These are phyloP conservation scores for Chytriomyces sp. DNA, from an alignment of 192 early-diverging fungal genomes.

Conservation along the genomic window DNA sequence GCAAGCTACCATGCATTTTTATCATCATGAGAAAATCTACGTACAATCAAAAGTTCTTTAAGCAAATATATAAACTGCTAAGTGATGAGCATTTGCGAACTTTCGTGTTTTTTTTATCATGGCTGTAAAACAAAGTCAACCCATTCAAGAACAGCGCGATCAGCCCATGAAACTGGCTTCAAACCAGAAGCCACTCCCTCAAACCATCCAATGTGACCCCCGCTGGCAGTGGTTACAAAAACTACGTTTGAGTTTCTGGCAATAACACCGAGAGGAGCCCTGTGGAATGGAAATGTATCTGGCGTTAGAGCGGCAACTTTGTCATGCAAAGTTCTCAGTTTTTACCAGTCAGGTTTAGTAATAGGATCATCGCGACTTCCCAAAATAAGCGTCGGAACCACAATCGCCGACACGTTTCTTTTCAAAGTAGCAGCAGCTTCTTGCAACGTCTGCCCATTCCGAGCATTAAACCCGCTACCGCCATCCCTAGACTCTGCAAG, in stretches of 20 bases:
- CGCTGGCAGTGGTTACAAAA: conserved; percentile 76
- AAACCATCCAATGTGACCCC: conserved; percentile 96
- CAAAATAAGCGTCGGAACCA: conserved; percentile 85
- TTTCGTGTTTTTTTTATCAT: too few species aligned
- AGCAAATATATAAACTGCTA: too few species aligned
- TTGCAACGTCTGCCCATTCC: background rate
- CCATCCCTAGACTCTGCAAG: background rate
- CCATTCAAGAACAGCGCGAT: conserved; percentile 20
- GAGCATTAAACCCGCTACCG: background rate
- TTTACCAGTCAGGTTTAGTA: conserved; percentile 42
- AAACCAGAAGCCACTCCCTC: conserved; percentile 27
- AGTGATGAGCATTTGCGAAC: too few species aligned
- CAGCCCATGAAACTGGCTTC: conserved; percentile 37
- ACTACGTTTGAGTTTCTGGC: conserved; percentile 75
- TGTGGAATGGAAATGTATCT: background rate
- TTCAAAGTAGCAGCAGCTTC: conserved; percentile 4
- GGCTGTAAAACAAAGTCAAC: conserved; percentile 19
- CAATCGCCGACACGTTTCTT: conserved; percentile 46
- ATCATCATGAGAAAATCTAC: too few species aligned
- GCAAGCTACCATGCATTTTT: conserved; percentile 20
- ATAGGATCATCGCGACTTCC: conserved; percentile 91
- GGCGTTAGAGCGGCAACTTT: too few species aligned
- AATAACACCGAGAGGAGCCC: conserved; percentile 18
- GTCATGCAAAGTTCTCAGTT: too few species aligned
- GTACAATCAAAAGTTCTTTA: too few species aligned